A percentile compares a stretch with the other conserved stretches of the same genome.
Conservation (phyloP, 805 yeast genomes). For the Ogataea ramenticola region DNA sequence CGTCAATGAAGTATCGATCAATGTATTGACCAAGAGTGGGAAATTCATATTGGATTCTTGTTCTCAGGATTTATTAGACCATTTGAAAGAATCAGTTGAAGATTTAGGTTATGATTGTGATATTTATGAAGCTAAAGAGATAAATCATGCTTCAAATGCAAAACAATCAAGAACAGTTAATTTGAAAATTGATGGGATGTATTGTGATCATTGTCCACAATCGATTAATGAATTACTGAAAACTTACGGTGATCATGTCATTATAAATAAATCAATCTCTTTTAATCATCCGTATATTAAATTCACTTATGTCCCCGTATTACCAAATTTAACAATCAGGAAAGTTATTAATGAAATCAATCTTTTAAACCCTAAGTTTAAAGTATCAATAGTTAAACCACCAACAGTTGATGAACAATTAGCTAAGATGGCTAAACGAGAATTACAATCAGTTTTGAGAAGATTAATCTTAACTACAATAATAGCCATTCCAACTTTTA, state of each 20-base stretch:
- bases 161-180: constrained; percentile 48
- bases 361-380: constrained; percentile 36
- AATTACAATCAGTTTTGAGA: constrained; percentile 35
- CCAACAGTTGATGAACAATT: constrained; percentile 60
- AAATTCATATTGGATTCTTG: constrained; percentile 47
- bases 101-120: constrained; percentile 63
- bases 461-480: constrained; percentile 44
- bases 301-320: constrained; percentile 57
- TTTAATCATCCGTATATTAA: constrained; percentile 50
- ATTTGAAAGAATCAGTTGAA: constrained; percentile 45
- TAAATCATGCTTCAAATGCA: constrained; percentile 40
- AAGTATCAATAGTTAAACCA: constrained; percentile 46
- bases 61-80: constrained; percentile 27
- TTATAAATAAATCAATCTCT: constrained; percentile 48
- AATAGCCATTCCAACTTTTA: constrained; percentile 57
- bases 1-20: constrained; percentile 46
- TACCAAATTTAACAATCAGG: constrained; percentile 48
- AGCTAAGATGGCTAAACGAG: constrained; percentile 38
- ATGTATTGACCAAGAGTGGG: constrained; percentile 55
- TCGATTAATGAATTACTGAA: constrained; percentile 40
- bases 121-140: constrained; percentile 33
- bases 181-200: constrained; percentile 58
- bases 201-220: constrained; percentile 63
- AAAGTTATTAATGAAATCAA: constrained; percentile 43
- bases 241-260: constrained; percentile 49